Percentiles rank a stretch among this genome's conserved stretches.
Conservation (phyloP, 345 rosid genomes). For the Pseudoturritis turrita region DNA sequence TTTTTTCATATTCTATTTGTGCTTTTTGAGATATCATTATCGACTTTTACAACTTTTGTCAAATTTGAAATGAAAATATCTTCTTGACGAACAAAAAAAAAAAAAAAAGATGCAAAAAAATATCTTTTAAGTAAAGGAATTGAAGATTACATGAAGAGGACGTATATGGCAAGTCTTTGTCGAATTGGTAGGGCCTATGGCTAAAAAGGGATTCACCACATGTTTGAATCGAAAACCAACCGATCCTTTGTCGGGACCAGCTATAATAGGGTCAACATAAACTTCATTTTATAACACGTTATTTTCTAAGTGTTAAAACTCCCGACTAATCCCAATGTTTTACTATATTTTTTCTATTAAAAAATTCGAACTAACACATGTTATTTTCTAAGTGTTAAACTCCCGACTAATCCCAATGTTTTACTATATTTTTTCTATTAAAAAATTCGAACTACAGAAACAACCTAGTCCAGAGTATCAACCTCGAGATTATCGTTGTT, state of each 20-base stretch:
- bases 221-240: constrained; percentile 16
- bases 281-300: not conserved
- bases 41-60: constrained; percentile 19
- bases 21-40: constrained; percentile 10
- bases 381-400: not conserved
- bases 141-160: constrained; percentile 17
- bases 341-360: too few species aligned
- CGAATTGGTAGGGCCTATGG: constrained; percentile 9
- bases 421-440: not conserved
- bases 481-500: too few species aligned
- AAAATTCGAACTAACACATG: too few species aligned
- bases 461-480: too few species aligned
- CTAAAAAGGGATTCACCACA: constrained; percentile 12
- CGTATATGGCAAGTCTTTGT: constrained; percentile 23
- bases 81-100: not conserved
- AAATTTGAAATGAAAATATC: constrained; percentile 23
- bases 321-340: not conserved
- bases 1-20: not conserved
- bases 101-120: constrained; percentile 11
- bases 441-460: too few species aligned
- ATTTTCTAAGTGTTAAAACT: not conserved
- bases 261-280: not conserved
- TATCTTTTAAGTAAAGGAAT: constrained; percentile 6
- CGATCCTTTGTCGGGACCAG: constrained; percentile 14
- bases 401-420: not conserved